Evolutionary conservation across 169 alveolate genomes (phyloP).

Genomic region (Amoebophrya sp.): DNA sequence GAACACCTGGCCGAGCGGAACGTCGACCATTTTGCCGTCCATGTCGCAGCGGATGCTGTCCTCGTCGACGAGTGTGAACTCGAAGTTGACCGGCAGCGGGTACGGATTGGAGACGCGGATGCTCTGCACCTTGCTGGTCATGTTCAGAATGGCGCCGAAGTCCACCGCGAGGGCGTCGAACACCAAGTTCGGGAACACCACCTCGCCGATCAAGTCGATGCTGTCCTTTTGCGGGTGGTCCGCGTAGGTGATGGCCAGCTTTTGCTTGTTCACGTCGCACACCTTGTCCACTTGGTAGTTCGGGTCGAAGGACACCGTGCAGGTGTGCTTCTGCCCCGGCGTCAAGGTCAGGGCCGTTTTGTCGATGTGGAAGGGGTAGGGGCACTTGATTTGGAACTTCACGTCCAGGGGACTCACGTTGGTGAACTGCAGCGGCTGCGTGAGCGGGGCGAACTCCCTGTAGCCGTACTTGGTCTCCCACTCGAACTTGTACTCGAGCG

Average conservation of each 20-base stretch:
- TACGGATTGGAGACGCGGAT: slow-evolving; percentile 45
- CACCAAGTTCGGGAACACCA: slow-evolving; percentile 77
- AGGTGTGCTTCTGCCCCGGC: slow-evolving; percentile 60
- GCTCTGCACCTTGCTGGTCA: slow-evolving; percentile 41
- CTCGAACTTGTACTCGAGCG: slow-evolving; percentile 35
- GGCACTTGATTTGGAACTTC: slow-evolving; percentile 62
- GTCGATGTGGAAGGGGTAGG: slow-evolving; percentile 73
- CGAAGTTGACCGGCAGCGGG: slow-evolving; percentile 41
- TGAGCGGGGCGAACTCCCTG: slow-evolving; percentile 35
- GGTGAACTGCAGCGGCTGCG: slow-evolving; percentile 62
- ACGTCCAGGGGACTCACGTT: slow-evolving; percentile 72
- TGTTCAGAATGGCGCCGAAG: slow-evolving; percentile 86
- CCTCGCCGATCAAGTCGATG: slow-evolving; percentile 77
- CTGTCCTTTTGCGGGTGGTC: slow-evolving; percentile 85
- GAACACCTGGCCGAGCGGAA: slow-evolving; percentile 60
- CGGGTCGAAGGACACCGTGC: slow-evolving; percentile 76
- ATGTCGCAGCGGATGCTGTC: neutral
- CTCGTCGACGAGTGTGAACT: slow-evolving; percentile 42
- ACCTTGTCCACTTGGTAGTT: slow-evolving; percentile 53
- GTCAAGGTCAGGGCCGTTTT: slow-evolving; percentile 62
- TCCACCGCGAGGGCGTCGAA: slow-evolving; percentile 65
- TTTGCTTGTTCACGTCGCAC: slow-evolving; percentile 53
- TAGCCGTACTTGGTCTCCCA: neutral
- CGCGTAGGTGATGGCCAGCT: slow-evolving; percentile 46
- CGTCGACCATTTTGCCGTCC: neutral